Conservation (phyloP, 441 rosid genomes). For the Bruguiera hainesii region DNA sequence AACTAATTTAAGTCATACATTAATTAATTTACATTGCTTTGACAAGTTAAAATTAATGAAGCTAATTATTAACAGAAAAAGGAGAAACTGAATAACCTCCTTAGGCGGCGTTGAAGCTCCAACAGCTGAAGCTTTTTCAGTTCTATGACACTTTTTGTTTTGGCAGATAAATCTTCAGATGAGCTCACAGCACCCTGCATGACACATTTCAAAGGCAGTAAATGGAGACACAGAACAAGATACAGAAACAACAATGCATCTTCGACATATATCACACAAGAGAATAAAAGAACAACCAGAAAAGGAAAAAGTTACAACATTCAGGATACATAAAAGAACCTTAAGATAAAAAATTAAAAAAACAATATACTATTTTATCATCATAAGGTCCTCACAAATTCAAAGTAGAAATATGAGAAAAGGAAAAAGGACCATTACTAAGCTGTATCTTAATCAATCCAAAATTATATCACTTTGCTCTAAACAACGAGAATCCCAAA, state of each 20-base stretch:
- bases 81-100: conserved; percentile 48
- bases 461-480: no score
- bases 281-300: conserved; percentile 11
- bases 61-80: background rate
- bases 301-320: conserved; percentile 6
- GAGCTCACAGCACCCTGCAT: conserved; percentile 78
- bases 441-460: no score
- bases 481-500: no score
- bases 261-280: conserved; percentile 2
- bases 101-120: conserved; percentile 74
- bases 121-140: conserved; percentile 86
- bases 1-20: no score
- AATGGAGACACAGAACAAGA: conserved; percentile 8
- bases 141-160: conserved; percentile 91
- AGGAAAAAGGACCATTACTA: background rate
- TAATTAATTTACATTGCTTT: no score
- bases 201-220: conserved; percentile 4
- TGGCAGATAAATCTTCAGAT: conserved; percentile 84
- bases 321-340: background rate
- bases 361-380: background rate
- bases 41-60: background rate
- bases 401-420: background rate
- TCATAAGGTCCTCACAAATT: background rate
- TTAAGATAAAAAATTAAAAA: background rate
- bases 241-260: conserved; percentile 10